Evolutionary conservation across 441 rosid genomes (phyloP).

Genomic region (Erodium moschatum): DNA sequence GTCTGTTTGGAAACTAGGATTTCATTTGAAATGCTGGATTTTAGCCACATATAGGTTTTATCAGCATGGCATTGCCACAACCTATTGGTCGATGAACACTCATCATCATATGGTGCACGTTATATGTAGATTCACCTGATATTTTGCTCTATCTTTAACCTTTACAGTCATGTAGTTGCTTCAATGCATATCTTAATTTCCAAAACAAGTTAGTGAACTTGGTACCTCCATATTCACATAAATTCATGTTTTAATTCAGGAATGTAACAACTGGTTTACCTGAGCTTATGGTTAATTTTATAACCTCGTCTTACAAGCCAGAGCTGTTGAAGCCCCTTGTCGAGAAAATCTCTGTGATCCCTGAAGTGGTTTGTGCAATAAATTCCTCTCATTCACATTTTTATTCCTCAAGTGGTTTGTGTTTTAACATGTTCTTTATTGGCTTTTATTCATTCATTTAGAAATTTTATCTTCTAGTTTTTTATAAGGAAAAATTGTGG

Average conservation of each 20-base stretch:
- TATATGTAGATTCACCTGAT: background rate
- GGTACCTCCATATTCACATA: conserved; percentile 8
- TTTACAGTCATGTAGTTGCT: no score
- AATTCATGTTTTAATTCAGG: conserved; percentile 43
- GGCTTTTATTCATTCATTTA: background rate
- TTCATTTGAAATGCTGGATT: background rate
- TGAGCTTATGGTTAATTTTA: conserved; percentile 90
- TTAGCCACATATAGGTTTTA: no score
- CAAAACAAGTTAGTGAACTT: background rate
- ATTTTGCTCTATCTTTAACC: no score
- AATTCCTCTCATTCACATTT: conserved; percentile 15
- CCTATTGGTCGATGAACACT: no score
- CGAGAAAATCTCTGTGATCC: conserved; percentile 58
- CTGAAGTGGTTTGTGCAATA: conserved; percentile 67
- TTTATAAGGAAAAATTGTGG: no score
- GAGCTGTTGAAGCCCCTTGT: conserved; percentile 73
- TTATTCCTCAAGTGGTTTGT: background rate
- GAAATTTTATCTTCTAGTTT: background rate
- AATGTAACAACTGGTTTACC: conserved; percentile 50
- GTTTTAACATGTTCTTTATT: background rate
- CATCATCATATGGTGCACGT: background rate
- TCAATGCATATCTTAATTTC: no score
- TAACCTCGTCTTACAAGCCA: conserved; percentile 74
- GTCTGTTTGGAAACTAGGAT: no score
- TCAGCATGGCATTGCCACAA: no score